phyloP scores from a whole-genome alignment of 495 filamentous ascomycete species.

The Xylaria scruposa region DNA sequence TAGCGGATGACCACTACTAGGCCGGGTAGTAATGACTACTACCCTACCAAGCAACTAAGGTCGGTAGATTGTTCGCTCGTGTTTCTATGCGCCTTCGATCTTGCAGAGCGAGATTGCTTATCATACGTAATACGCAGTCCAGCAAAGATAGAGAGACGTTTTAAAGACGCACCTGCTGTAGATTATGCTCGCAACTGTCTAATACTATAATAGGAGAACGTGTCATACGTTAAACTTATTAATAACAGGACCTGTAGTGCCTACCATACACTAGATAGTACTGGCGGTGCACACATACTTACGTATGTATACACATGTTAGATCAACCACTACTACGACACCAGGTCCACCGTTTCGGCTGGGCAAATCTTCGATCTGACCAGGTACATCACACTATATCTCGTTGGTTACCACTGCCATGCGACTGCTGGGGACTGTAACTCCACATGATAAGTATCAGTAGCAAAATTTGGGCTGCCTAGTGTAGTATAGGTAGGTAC shows the following conservation, averaged over 20 bases:
- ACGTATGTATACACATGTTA: background rate
- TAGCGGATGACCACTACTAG: slow-evolving; percentile 16
- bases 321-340: slow-evolving; percentile 18
- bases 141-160: background rate
- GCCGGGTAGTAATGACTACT: slow-evolving; percentile 8
- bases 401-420: slow-evolving; percentile 22
- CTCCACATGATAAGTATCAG: slow-evolving; percentile 14
- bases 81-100: slow-evolving; percentile 6
- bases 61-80: slow-evolving; percentile 14
- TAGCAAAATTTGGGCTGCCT: background rate
- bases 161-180: background rate
- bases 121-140: slow-evolving; percentile 10
- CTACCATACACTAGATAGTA: background rate
- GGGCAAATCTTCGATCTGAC: slow-evolving; percentile 27
- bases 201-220: background rate
- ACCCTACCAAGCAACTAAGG: slow-evolving; percentile 19
- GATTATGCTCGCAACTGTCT: background rate
- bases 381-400: slow-evolving; percentile 21
- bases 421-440: slow-evolving; percentile 11
- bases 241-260: background rate
- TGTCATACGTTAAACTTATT: background rate
- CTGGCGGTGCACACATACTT: background rate
- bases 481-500: slow-evolving; percentile 3
- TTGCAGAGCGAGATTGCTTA: slow-evolving; percentile 19
- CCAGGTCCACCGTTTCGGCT: slow-evolving; percentile 17